Conservation (phyloP, 306 rosid genomes). For the Cucumis melo region DNA sequence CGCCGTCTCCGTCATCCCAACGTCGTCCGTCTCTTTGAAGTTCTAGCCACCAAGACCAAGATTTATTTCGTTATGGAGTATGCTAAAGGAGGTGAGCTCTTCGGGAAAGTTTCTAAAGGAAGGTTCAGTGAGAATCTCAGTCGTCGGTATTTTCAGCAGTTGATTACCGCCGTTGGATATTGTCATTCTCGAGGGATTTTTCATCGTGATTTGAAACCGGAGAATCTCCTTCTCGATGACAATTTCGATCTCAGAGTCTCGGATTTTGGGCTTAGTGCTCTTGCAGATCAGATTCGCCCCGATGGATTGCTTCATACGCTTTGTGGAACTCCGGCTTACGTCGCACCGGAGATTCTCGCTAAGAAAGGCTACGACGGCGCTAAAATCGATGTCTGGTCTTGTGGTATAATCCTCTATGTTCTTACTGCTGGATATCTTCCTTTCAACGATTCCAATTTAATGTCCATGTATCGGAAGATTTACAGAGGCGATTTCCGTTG, state of each 20-base stretch:
- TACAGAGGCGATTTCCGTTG: slow-evolving; percentile 57
- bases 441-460: slow-evolving; percentile 43
- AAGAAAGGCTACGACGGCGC: slow-evolving; percentile 72
- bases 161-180: slow-evolving; percentile 58
- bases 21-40: slow-evolving; percentile 48
- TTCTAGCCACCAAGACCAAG: slow-evolving; percentile 62
- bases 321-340: slow-evolving; percentile 85
- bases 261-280: slow-evolving; percentile 75
- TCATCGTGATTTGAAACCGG: slow-evolving; percentile 86
- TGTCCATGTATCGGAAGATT: slow-evolving; percentile 48
- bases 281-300: slow-evolving; percentile 31
- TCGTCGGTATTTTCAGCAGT: slow-evolving; percentile 57
- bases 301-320: slow-evolving; percentile 63
- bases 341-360: slow-evolving; percentile 71
- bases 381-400: slow-evolving; percentile 67
- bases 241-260: slow-evolving; percentile 43
- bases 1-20: slow-evolving; percentile 50
- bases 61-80: slow-evolving; percentile 68
- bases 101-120: slow-evolving; percentile 25
- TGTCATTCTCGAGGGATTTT: slow-evolving; percentile 57
- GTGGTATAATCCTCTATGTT: slow-evolving; percentile 57
- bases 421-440: slow-evolving; percentile 53
- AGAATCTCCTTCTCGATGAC: slow-evolving; percentile 61
- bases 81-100: slow-evolving; percentile 71
- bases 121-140: slow-evolving; percentile 42